Evolutionary conservation across 2,329 filamentous ascomycete genomes (phyloP), one percentile per base, ranked within the genome.

Genomic region (Alternaria solani): DNA sequence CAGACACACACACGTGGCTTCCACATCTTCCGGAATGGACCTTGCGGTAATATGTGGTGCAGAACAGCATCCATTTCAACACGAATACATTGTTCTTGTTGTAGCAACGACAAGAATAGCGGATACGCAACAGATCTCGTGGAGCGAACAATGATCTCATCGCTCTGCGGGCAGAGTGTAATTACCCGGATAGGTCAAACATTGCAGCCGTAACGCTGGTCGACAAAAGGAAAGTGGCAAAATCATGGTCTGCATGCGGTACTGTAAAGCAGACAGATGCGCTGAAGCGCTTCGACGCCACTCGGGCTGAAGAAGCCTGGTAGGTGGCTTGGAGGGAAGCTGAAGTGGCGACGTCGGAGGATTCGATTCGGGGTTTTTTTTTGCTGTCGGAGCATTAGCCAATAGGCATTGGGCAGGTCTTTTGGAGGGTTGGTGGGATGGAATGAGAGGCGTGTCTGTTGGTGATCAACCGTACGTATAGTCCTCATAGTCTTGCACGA

Each of bases 241-340:
- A 0, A 8, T 39, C n/a, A 9, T 18, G 36, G 5, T 18, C 7
- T 39, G 36, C n/a, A 18, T 20, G 8, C n/a, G 36, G 36, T 14
- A 20, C 9, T 9, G 36, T 9, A 14, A 1, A 39, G 36, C n/a
- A 20, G 36, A 20, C 9, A n/a, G 36, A n/a, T 39, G 7, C n/a
- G 36, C 36, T 7, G 7, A 4, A 18, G 9, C n/a, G 9, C 36
- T 9, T 0, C 7, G n/a, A 39, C 18, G 36, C 36, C n/a, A n/a
- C 36, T 39, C n/a, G 9, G n/a, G 0, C 18, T 1, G 12, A n/a
- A 7, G 0, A 39, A 7, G n/a, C 0, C 0, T 7, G 18, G n/a
- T n/a, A 39, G n/a, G 18, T 20, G n/a, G 36, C 36, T 2, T 39
- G n/a, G 36, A 1, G 18, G 0, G 0, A 20, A 18, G 8, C n/a